Percentiles rank a stretch among this genome's conserved stretches.
Evolutionary conservation across 2,329 filamentous ascomycete species (phyloP).

Genomic region (Paracamarosporium sp.): DNA sequence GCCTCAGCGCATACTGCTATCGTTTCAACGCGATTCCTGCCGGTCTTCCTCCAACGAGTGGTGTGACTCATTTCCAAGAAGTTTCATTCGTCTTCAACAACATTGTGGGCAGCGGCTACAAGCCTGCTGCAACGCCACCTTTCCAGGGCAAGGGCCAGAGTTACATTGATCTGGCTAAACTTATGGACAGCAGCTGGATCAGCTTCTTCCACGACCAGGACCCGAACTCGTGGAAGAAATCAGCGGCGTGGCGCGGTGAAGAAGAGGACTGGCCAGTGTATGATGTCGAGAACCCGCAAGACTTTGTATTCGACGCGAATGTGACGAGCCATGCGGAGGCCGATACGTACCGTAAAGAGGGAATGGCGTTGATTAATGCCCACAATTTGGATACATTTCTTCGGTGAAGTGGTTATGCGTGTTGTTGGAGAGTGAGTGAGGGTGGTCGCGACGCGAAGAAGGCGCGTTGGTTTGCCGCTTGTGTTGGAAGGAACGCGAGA

Average conservation of each 20-base stretch:
- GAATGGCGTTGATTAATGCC: constrained; percentile 52
- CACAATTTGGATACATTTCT: background rate
- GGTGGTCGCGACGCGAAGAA: background rate
- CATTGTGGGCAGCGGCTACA: constrained; percentile 51
- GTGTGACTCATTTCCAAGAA: constrained; percentile 63
- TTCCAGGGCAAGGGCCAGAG: constrained; percentile 44
- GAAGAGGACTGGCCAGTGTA: constrained; percentile 51
- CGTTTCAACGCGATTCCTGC: constrained; percentile 65
- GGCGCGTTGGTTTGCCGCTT: background rate
- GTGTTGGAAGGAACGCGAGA: background rate
- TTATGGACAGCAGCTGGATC: constrained; percentile 55
- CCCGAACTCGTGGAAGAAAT: constrained; percentile 27
- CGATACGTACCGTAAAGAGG: constrained; percentile 53
- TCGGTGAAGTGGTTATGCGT: background rate
- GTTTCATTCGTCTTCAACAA: constrained; percentile 58
- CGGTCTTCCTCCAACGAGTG: constrained; percentile 51
- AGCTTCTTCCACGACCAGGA: constrained; percentile 53
- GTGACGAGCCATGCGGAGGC: constrained; percentile 46
- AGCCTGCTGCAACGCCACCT: constrained; percentile 29
- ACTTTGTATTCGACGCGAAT: constrained; percentile 58
- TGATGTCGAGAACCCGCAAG: constrained; percentile 38
- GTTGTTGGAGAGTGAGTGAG: background rate
- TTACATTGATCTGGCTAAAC: constrained; percentile 48
- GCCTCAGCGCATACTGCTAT: constrained; percentile 65
- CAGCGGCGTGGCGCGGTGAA: constrained; percentile 17